These are phyloP conservation scores for Clavispora asparagi DNA, from an alignment of 805 yeast genomes.

Conservation along the genomic window DNA sequence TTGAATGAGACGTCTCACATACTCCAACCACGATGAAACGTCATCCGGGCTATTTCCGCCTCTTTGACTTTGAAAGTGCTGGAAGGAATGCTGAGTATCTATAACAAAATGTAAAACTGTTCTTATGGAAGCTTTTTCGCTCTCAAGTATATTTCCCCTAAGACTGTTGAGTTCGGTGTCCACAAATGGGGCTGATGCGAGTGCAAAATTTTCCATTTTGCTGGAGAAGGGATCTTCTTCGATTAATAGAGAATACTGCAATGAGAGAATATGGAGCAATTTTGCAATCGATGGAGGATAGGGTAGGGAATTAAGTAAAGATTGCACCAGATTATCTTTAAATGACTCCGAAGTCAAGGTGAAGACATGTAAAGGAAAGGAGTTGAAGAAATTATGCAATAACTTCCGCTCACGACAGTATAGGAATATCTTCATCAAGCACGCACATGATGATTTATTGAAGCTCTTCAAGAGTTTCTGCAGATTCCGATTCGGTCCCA, in stretches of 20 bases:
- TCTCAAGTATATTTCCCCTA: constrained; percentile 1
- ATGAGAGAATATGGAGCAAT: constrained; percentile 20
- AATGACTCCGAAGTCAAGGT: neutral
- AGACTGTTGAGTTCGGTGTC: constrained; percentile 11
- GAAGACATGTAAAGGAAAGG: constrained; percentile 12
- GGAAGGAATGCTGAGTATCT: constrained; percentile 2
- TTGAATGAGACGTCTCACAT: constrained; percentile 10
- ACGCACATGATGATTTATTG: constrained; percentile 16
- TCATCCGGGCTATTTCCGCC: neutral
- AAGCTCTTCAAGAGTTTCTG: constrained; percentile 1
- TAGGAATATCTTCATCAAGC: constrained; percentile 21
- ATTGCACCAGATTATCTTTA: neutral
- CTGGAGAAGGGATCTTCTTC: neutral
- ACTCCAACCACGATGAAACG: constrained; percentile 18
- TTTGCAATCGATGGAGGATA: constrained; percentile 16
- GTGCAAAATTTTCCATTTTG: neutral
- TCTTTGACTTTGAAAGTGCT: neutral
- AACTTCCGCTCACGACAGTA: constrained; percentile 19
- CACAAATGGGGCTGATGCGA: constrained; percentile 6
- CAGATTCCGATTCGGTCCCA: neutral
- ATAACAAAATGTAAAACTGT: constrained; percentile 6
- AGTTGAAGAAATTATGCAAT: constrained; percentile 16
- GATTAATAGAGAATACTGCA: constrained; percentile 7
- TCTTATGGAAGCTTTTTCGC: neutral
- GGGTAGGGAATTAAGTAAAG: neutral